Base-by-base conservation (phyloP, 306 rosid genomes). In the Hippophae gyantsensis region DNA sequence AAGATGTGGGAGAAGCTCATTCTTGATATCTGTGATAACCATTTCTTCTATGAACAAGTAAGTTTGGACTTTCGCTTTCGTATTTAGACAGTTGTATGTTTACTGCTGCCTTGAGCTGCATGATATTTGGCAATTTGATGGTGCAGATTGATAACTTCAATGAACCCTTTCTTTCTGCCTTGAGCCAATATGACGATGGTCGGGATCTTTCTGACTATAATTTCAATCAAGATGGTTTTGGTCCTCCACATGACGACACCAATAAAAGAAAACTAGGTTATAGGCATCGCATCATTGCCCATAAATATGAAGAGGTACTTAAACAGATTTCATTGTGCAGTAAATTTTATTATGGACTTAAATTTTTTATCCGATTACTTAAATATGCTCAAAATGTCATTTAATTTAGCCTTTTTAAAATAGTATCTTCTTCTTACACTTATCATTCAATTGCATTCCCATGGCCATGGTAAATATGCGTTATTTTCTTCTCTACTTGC, bases 1-100 rank as follows among this genome's bases (percentile, higher is more conserved):
- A 87, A 64, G 82, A 72, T 46, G 76, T 90, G 97, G 97, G 98
- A 90, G 75, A 79, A 78, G 47, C 79, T 83, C 65, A 90, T 90
- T 73, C 82, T 90, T 42, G 79, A 86, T 72, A 48, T 85, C 61
- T 90, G 86, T 59, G 98, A 90, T 63, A 75, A 73, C 71, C 65
- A 74, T 77, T 90, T 90, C 83, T 90, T 83, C 78, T 90, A 90
- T 65, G 95, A 85, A 38, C 84, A 81, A 50, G 98, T 90, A 73
- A 71, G 57, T 71, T 64, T 69, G 61, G 58, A 66, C 63, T 60
- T 75, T 79, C 23, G 8, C 27, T 44, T 13, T 48, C 23, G 48
- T 5, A 5, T 7, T 48, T 6, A 49, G 7, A 2, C 32, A 18
- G 26, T 43, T 9, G 8, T 43, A 43, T 41, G 13, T 13, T 9